Evolutionary conservation across 768 basidiomycete species (phyloP).

Genomic region (Hericium rajendrae): DNA sequence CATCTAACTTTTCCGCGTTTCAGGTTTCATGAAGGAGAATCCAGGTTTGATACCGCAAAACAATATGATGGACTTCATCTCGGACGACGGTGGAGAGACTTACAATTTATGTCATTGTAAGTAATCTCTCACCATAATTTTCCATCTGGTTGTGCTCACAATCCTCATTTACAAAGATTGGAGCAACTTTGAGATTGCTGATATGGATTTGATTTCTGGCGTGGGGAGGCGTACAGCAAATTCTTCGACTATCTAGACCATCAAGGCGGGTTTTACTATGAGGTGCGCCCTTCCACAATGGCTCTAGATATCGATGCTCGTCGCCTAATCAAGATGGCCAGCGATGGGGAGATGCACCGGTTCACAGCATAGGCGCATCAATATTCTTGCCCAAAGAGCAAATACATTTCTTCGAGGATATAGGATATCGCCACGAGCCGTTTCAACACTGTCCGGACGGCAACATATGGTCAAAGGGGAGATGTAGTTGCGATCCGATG

Average conservation of each 20-base stretch:
- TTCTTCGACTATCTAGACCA: slow-evolving; percentile 79
- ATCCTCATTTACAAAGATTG: slow-evolving; percentile 48
- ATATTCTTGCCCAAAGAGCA: slow-evolving; percentile 67
- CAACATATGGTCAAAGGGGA: slow-evolving; percentile 43
- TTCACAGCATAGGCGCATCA: slow-evolving; percentile 76
- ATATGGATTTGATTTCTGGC: slow-evolving; percentile 81
- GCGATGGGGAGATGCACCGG: slow-evolving; percentile 83
- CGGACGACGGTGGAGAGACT: slow-evolving; percentile 57
- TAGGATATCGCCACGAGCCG: slow-evolving; percentile 75
- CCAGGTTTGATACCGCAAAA: slow-evolving; percentile 51
- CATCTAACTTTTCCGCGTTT: neutral
- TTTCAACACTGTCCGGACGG: slow-evolving; percentile 71
- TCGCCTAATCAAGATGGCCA: slow-evolving; percentile 15
- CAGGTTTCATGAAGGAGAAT: slow-evolving; percentile 59
- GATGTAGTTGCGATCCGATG: slow-evolving; percentile 63
- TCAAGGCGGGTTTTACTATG: slow-evolving; percentile 84
- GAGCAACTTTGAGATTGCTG: slow-evolving; percentile 90
- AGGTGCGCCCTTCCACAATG: slow-evolving; percentile 31
- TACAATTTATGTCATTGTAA: slow-evolving; percentile 74
- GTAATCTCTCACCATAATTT: slow-evolving; percentile 6
- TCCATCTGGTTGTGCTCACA: too few species aligned
- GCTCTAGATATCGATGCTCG: neutral
- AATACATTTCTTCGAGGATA: slow-evolving; percentile 76
- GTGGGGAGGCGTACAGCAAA: slow-evolving; percentile 68
- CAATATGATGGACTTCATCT: slow-evolving; percentile 67